phyloP scores from a whole-genome alignment of 202 grass and related monocot genomes.

The Elaeis oleifera region DNA sequence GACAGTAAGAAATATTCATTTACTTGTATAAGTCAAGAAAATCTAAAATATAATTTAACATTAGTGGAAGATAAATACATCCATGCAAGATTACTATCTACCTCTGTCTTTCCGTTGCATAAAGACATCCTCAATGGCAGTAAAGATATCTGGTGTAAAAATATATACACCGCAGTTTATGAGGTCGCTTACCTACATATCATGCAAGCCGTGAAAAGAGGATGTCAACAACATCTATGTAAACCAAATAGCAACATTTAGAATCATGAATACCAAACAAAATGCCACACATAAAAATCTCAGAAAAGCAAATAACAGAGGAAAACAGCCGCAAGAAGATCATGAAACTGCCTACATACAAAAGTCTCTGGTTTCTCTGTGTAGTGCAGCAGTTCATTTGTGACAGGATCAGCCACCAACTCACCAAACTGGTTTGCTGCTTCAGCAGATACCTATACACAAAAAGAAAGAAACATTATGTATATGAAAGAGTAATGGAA shows the following conservation, averaged over 20 bases:
- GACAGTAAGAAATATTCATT: no score
- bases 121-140: constrained; percentile 82
- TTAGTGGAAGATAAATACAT: neutral
- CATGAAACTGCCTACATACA: constrained; percentile 48
- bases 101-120: constrained; percentile 87
- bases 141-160: constrained; percentile 92
- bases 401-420: constrained; percentile 92
- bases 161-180: constrained; percentile 99
- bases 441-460: constrained; percentile 76
- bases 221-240: constrained; percentile 7
- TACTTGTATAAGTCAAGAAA: neutral
- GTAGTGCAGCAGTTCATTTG: constrained; percentile 92
- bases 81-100: constrained; percentile 9
- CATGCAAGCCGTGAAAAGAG: constrained; percentile 26
- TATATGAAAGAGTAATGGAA: neutral
- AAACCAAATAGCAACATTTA: no score
- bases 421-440: constrained; percentile 97
- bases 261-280: no score
- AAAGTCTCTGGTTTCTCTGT: constrained; percentile 98
- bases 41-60: neutral
- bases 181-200: constrained; percentile 84
- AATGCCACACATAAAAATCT: no score
- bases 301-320: neutral
- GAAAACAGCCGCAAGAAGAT: neutral
- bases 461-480: neutral